Evolutionary conservation across 2,329 filamentous ascomycete genomes (phyloP).

Genomic region (Scolecobasidium constrictum): DNA sequence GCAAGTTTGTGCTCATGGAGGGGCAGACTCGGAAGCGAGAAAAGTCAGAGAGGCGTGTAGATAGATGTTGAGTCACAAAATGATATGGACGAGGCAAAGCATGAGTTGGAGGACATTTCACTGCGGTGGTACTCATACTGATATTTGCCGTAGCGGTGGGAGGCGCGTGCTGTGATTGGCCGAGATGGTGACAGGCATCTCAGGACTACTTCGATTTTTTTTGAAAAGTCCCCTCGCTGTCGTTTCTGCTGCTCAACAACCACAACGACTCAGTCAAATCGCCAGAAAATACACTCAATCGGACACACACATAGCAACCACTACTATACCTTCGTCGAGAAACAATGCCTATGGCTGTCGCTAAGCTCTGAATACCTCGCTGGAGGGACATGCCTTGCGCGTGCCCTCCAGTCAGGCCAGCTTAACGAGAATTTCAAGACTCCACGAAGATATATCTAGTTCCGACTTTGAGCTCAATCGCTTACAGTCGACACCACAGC

Average conservation of each 20-base stretch:
- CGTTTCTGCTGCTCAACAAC: not conserved
- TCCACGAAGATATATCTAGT: conserved; percentile 28
- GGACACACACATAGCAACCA: conserved; percentile 12
- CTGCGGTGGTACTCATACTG: too few relatives aligned
- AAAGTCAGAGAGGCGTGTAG: too few relatives aligned
- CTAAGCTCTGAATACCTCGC: conserved; percentile 75
- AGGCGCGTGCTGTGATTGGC: too few relatives aligned
- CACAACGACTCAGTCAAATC: not conserved
- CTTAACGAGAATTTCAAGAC: conserved; percentile 62
- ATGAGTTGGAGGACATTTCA: too few relatives aligned
- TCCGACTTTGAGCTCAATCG: conserved; percentile 7
- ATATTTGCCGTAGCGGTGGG: too few relatives aligned
- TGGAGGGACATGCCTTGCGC: conserved; percentile 52
- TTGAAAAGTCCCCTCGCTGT: not conserved
- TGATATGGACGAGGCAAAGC: too few relatives aligned
- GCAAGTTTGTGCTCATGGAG: too few relatives aligned
- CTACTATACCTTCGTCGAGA: conserved; percentile 29
- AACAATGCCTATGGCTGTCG: conserved; percentile 36
- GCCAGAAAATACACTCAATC: not conserved
- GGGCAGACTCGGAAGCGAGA: too few relatives aligned
- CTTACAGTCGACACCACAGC: conserved; percentile 4
- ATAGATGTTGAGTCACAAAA: too few relatives aligned
- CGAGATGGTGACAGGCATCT: too few relatives aligned
- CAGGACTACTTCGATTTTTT: too few relatives aligned
- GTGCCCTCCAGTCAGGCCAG: conserved; percentile 73